Evolutionary conservation across 1,139 yeast genomes (phyloP).

Genomic region (Candida tropicalis): DNA sequence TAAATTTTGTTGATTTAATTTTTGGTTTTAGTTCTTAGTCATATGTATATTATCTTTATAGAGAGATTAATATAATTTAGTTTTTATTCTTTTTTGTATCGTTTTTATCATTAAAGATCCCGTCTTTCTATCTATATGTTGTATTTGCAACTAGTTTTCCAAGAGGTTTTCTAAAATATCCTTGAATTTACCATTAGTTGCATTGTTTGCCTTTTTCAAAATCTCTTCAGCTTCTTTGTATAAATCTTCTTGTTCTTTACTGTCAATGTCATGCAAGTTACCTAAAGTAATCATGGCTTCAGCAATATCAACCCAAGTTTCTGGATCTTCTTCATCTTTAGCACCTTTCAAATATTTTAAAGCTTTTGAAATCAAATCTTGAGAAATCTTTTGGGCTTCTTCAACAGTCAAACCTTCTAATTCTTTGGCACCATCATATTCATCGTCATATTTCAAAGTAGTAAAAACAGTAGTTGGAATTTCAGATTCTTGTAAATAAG

Average conservation of each 20-base stretch:
- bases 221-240: conserved; percentile 70
- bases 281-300: conserved; percentile 84
- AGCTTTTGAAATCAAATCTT: conserved; percentile 55
- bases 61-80: conserved; percentile 2
- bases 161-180: conserved; percentile 46
- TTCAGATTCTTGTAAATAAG: conserved; percentile 65
- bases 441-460: conserved; percentile 57
- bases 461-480: conserved; percentile 58
- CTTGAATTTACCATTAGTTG: conserved; percentile 72
- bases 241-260: conserved; percentile 62
- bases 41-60: conserved; percentile 4
- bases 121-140: background rate
- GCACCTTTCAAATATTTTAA: conserved; percentile 58
- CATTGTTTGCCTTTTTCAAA: conserved; percentile 67
- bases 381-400: conserved; percentile 53
- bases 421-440: conserved; percentile 42
- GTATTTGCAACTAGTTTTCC: background rate
- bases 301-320: conserved; percentile 78
- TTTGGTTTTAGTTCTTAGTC: conserved; percentile 2
- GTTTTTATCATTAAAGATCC: background rate
- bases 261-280: conserved; percentile 65
- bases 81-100: background rate
- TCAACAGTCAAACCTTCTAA: conserved; percentile 42
- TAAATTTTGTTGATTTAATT: background rate
- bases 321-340: conserved; percentile 74